Percentiles rank a stretch among this genome's conserved stretches.
Evolutionary conservation across 148 eudicot species (phyloP).

Genomic region (Mesembryanthemum crystallinum): DNA sequence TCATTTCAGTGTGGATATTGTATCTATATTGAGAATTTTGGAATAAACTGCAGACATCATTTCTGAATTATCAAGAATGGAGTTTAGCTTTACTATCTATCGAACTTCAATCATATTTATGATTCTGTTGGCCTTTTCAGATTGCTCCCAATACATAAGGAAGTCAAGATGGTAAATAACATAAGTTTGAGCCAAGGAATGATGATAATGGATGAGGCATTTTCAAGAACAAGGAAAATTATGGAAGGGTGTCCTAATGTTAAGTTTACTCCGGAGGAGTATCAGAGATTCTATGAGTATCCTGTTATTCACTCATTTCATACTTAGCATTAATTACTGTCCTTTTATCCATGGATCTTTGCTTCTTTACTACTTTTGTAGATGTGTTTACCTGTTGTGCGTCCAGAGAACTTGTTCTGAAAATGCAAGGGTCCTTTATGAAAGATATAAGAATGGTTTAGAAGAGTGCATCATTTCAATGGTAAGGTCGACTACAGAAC

Average conservation of each 20-base stretch:
- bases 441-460: slow-evolving; percentile 26
- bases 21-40: not conserved
- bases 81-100: not conserved
- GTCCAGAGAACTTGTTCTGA: slow-evolving; percentile 32
- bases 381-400: slow-evolving; percentile 38
- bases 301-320: slow-evolving; percentile 1
- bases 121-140: slow-evolving; percentile 13
- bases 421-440: slow-evolving; percentile 30
- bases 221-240: slow-evolving; percentile 32
- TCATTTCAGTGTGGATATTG: not conserved
- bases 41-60: not conserved
- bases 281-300: slow-evolving; percentile 35
- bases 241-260: slow-evolving; percentile 32
- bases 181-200: slow-evolving; percentile 26
- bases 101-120: too few species aligned
- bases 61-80: not conserved
- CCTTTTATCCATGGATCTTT: not conserved
- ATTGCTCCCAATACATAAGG: slow-evolving; percentile 12
- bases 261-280: slow-evolving; percentile 33
- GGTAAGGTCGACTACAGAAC: slow-evolving; percentile 20
- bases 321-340: not conserved
- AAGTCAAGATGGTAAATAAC: slow-evolving; percentile 13
- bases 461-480: slow-evolving; percentile 32
- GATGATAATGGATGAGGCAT: slow-evolving; percentile 34
- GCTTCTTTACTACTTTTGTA: slow-evolving; percentile 15